These are phyloP conservation scores for Paramarasmius palmivorus DNA, from an alignment of 1,284 basidiomycete species.

Conservation along the genomic window DNA sequence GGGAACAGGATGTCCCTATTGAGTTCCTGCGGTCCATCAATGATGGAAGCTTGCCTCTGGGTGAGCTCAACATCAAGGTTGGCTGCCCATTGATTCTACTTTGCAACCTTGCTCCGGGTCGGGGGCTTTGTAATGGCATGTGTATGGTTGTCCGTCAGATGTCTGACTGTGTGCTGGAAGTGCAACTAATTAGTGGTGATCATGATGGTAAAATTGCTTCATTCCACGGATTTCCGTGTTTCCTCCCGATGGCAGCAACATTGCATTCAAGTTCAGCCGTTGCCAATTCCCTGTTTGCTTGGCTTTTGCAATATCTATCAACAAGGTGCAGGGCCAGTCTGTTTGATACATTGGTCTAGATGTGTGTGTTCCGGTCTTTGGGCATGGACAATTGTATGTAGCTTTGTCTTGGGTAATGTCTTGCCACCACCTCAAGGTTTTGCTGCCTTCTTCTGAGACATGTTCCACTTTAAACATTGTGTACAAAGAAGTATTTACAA, in stretches of 20 bases:
- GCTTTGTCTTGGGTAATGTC: too few species aligned
- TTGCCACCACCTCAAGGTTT: too few species aligned
- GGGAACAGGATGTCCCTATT: background rate
- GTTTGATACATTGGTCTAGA: too few species aligned
- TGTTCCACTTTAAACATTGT: too few species aligned
- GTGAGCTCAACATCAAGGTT: slow-evolving; percentile 22
- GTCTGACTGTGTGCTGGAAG: slow-evolving; percentile 25
- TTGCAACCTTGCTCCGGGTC: slow-evolving; percentile 29
- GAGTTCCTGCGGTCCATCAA: slow-evolving; percentile 22
- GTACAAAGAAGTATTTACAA: too few species aligned
- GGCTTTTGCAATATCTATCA: slow-evolving; percentile 40
- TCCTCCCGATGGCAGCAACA: slow-evolving; percentile 16
- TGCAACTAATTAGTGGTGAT: slow-evolving; percentile 25
- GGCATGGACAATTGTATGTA: too few species aligned
- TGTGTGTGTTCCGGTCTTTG: too few species aligned
- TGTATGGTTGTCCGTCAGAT: slow-evolving; percentile 23
- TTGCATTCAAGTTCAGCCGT: slow-evolving; percentile 24
- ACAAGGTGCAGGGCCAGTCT: too few species aligned
- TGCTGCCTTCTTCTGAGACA: too few species aligned
- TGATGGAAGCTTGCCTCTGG: slow-evolving; percentile 22
- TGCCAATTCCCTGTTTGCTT: slow-evolving; percentile 27
- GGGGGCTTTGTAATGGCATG: slow-evolving; percentile 39
- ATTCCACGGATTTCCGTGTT: slow-evolving; percentile 32
- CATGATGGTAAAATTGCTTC: slow-evolving; percentile 26
- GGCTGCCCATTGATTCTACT: slow-evolving; percentile 36